Conservation (phyloP, 495 filamentous ascomycete genomes). For the Podospora sp. region DNA sequence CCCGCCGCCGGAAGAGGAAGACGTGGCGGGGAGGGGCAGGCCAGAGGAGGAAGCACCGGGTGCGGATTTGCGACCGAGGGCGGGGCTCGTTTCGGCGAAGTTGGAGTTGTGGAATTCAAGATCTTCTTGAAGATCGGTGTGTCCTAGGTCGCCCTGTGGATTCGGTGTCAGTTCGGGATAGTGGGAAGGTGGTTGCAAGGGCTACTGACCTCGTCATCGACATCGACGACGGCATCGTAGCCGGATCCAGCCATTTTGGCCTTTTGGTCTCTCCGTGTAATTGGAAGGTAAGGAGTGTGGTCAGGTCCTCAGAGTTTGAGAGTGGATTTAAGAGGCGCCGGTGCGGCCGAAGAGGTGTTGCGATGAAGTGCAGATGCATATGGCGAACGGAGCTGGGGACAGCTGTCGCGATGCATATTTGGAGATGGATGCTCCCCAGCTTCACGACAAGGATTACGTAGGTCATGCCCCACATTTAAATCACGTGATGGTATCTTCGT, state of each 20-base stretch:
- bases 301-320: neutral
- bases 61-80: constrained; percentile 45
- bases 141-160: constrained; percentile 89
- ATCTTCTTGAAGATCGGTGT: constrained; percentile 97
- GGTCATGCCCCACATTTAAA: neutral
- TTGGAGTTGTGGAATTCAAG: constrained; percentile 95
- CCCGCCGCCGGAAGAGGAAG: constrained; percentile 45
- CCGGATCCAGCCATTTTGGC: constrained; percentile 74
- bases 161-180: neutral
- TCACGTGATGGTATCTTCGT: constrained; percentile 8
- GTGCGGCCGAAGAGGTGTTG: constrained; percentile 9
- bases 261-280: neutral
- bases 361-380: neutral
- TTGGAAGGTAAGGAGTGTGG: neutral
- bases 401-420: constrained; percentile 30
- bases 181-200: neutral
- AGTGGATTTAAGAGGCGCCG: neutral
- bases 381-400: constrained; percentile 25
- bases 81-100: constrained; percentile 57
- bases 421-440: constrained; percentile 13
- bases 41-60: constrained; percentile 45
- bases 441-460: constrained; percentile 12
- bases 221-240: constrained; percentile 97
- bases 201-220: constrained; percentile 71
- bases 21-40: constrained; percentile 65